phyloP scores from a whole-genome alignment of 352 stramenopile species.

The Phytopythium ostracodes region DNA sequence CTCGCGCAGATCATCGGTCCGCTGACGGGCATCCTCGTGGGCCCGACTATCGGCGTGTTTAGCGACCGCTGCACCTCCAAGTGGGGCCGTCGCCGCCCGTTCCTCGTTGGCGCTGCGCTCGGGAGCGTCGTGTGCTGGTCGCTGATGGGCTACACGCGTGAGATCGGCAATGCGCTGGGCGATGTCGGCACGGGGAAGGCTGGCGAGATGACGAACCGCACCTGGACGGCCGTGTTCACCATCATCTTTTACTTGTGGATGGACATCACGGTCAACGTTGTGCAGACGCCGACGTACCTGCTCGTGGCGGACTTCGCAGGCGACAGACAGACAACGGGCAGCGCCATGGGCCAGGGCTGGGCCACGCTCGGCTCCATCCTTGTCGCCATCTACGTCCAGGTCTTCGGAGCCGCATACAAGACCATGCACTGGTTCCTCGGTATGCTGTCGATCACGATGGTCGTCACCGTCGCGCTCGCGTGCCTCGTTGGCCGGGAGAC shows the following conservation, averaged over 20 bases:
- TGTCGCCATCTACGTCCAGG: conserved; percentile 42
- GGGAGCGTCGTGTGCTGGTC: conserved; percentile 41
- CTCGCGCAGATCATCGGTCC: conserved; percentile 51
- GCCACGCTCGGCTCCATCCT: conserved; percentile 42
- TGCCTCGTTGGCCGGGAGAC: conserved; percentile 30
- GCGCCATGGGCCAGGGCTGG: conserved; percentile 39
- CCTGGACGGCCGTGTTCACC: conserved; percentile 42
- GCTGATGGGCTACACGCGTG: conserved; percentile 47
- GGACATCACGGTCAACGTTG: conserved; percentile 58
- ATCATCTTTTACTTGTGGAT: conserved; percentile 67
- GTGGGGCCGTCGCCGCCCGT: conserved; percentile 35
- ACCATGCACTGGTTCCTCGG: conserved; percentile 45
- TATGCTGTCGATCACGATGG: conserved; percentile 45
- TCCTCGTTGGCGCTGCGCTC: conserved; percentile 30
- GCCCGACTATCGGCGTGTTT: conserved; percentile 43
- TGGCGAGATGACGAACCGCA: conserved; percentile 28
- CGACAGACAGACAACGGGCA: conserved; percentile 41
- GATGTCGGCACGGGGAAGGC: conserved; percentile 18
- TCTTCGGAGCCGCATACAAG: conserved; percentile 44
- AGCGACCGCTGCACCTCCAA: conserved; percentile 26
- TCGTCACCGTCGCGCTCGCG: conserved; percentile 20
- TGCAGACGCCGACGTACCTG: conserved; percentile 36
- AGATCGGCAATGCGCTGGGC: conserved; percentile 19
- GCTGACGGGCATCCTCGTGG: conserved; percentile 42
- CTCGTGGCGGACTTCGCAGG: conserved; percentile 56